Evolutionary conservation across 768 basidiomycete genomes (phyloP).

Genomic region (Suillus plorans): DNA sequence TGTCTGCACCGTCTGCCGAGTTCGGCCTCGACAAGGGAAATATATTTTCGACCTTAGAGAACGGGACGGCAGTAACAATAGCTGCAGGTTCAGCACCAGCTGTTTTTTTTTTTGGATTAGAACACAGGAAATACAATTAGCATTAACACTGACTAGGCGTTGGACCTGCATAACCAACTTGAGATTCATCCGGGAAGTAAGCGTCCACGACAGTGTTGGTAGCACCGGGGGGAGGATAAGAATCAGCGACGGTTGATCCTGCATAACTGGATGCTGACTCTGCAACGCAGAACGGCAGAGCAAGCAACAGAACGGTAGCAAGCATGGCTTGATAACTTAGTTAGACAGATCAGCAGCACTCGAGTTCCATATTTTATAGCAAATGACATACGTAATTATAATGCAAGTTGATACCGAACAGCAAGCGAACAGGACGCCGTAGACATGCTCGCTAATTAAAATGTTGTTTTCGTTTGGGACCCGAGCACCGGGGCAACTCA

Average conservation of each 20-base stretch:
- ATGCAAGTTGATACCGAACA: no score
- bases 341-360: neutral
- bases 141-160: constrained; percentile 42
- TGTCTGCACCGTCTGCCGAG: constrained; percentile 31
- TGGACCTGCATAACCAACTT: constrained; percentile 48
- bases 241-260: constrained; percentile 40
- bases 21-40: constrained; percentile 44
- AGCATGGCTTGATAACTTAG: constrained; percentile 2
- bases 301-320: constrained; percentile 3
- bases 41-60: constrained; percentile 35
- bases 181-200: constrained; percentile 41
- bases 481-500: no score
- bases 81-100: constrained; percentile 44
- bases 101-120: constrained; percentile 9
- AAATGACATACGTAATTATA: neutral
- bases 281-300: constrained; percentile 6
- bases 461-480: no score
- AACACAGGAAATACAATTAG: neutral
- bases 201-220: constrained; percentile 33
- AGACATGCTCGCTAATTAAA: no score
- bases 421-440: no score
- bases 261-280: constrained; percentile 38
- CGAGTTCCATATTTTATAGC: neutral
- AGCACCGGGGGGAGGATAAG: constrained; percentile 42
- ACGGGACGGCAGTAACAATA: constrained; percentile 41